Conservation (phyloP, 768 basidiomycete genomes). For the Tylopilus plumbeoviolaceoides region DNA sequence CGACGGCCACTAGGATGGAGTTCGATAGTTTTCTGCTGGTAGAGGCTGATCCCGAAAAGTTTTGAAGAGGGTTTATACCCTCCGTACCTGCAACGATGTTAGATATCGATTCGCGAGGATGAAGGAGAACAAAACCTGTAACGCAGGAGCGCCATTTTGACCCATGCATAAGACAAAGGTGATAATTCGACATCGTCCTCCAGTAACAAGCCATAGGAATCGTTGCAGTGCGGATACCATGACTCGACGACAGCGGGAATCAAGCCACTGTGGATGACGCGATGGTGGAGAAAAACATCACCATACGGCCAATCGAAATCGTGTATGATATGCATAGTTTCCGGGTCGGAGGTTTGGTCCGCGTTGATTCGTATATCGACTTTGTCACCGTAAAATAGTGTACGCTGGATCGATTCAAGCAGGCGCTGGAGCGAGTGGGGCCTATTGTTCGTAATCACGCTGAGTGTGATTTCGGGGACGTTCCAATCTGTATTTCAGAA, state of each 20-base stretch:
- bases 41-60: constrained; percentile 80
- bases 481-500: constrained; percentile 60
- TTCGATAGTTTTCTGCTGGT: constrained; percentile 82
- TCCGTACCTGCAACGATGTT: constrained; percentile 50
- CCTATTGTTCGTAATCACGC: constrained; percentile 74
- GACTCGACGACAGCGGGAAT: constrained; percentile 83
- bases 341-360: constrained; percentile 66
- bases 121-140: constrained; percentile 56
- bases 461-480: constrained; percentile 60
- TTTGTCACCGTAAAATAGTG: constrained; percentile 65
- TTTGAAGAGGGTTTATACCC: constrained; percentile 32
- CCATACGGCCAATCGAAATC: constrained; percentile 61
- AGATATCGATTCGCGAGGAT: neutral
- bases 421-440: constrained; percentile 68
- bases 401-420: constrained; percentile 52
- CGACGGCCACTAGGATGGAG: constrained; percentile 63
- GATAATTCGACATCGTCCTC: constrained; percentile 89
- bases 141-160: constrained; percentile 69
- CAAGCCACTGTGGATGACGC: constrained; percentile 75
- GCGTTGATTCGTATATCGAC: constrained; percentile 66
- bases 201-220: constrained; percentile 74
- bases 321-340: constrained; percentile 52
- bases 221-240: constrained; percentile 75
- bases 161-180: constrained; percentile 81
- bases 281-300: constrained; percentile 55